Evolutionary conservation across 176 grass and related monocot species (phyloP), one percentile per base, ranked within the genome.

Genomic region (Paspalum notatum): DNA sequence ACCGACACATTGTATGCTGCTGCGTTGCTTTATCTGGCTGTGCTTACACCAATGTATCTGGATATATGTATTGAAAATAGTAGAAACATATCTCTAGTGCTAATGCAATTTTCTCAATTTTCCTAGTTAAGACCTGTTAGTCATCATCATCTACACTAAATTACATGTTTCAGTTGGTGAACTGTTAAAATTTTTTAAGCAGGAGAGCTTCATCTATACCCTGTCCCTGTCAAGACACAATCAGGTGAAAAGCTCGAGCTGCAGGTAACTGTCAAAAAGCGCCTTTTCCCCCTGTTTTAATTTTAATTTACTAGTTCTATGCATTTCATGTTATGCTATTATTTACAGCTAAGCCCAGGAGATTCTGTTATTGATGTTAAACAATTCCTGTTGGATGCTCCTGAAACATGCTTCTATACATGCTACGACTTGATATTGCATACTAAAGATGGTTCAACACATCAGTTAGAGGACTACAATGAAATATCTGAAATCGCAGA

Each of bases 321-420:
- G 9, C 20, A 22, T 55, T 53, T 75, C 40, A 81, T 55, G 52
- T 54, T 62, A 52, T 84, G 73, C 41, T 88, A 69, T 86, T 61
- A 49, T 55, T 82, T 85, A 73, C 84, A 99, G 97, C 68, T 99
- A 84, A 99, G 90, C 62, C 97, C 97, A 42, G 93, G 93, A 44
- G 97, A 99, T 75, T 91, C 92, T 59, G 97, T 99, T 68, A 93
- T 96, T 59, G 97, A 99, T 80, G 86, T 96, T 26, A 93, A 94
- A 75, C 97, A 99, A 84, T 99, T 99, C 76, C 91, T 99, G 62
- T 86, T 93, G 80, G 97, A 99, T 66, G 93, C 97, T 42, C 93
- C 97, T 38, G 97, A 99, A 72, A 99, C 97, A 65, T 99, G 97
- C 87, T 99, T 95, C 83, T 99, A 91, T 82, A 99, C 97, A 38